Conservation (phyloP, 1,284 basidiomycete species). For the Marasmius tenuissimus region DNA sequence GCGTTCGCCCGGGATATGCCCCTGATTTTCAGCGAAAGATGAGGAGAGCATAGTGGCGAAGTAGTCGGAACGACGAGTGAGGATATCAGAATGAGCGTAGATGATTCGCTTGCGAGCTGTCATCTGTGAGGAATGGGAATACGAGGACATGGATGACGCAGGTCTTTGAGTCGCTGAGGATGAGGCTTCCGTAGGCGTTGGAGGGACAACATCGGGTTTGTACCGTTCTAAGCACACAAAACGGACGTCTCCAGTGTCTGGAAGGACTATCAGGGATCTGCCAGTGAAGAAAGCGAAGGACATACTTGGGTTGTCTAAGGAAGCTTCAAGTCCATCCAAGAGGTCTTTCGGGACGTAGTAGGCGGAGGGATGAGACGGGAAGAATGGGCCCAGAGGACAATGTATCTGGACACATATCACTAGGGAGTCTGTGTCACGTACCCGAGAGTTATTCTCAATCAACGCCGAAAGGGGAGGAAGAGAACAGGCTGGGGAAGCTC, state of each 20-base stretch:
- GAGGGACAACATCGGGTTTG: slow-evolving; percentile 29
- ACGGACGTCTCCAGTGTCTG: slow-evolving; percentile 51
- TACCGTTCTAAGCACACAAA: slow-evolving; percentile 73
- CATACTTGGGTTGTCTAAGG: slow-evolving; percentile 65
- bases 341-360: slow-evolving; percentile 64
- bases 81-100: slow-evolving; percentile 81
- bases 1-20: slow-evolving; percentile 44
- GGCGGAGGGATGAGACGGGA: slow-evolving; percentile 64
- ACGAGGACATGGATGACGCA: slow-evolving; percentile 40
- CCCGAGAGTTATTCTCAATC: slow-evolving; percentile 53
- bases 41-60: slow-evolving; percentile 79
- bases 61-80: slow-evolving; percentile 74
- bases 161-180: slow-evolving; percentile 25
- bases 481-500: slow-evolving; percentile 49
- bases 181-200: slow-evolving; percentile 24
- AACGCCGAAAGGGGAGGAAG: slow-evolving; percentile 64
- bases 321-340: slow-evolving; percentile 60
- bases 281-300: slow-evolving; percentile 6
- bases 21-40: slow-evolving; percentile 62
- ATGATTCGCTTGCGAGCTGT: slow-evolving; percentile 68
- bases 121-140: slow-evolving; percentile 39
- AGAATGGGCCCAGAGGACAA: slow-evolving; percentile 62
- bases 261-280: neutral
- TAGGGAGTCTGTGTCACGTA: slow-evolving; percentile 62
- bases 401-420: slow-evolving; percentile 73